These are phyloP conservation scores for Apophysomyces trapeziformis DNA, from an alignment of 371 early-diverging fungal genomes.

Conservation along the genomic window DNA sequence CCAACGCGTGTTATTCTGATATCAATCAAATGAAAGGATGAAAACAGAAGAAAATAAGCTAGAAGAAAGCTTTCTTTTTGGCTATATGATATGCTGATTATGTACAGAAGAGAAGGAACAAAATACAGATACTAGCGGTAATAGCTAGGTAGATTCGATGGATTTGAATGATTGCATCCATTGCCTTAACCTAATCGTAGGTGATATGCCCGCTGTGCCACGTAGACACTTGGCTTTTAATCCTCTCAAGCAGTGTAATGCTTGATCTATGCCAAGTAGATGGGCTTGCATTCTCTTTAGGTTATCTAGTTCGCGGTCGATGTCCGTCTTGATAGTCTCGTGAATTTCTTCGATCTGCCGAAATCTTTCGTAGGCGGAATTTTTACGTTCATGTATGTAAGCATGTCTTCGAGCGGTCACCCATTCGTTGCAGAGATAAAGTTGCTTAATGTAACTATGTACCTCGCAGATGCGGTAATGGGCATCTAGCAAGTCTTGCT, in stretches of 20 bases:
- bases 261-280: not conserved
- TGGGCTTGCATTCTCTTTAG: not conserved
- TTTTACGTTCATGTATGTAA: slow-evolving; percentile 4
- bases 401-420: slow-evolving; percentile 3
- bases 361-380: slow-evolving; percentile 4
- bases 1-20: too few species aligned
- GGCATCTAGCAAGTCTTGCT: not conserved
- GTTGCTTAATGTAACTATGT: slow-evolving; percentile 2
- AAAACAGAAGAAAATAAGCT: too few species aligned
- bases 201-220: not conserved
- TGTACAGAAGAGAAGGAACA: not conserved
- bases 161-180: slow-evolving; percentile 3
- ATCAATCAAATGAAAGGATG: too few species aligned
- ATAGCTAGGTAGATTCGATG: not conserved
- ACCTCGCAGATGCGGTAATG: slow-evolving; percentile 5
- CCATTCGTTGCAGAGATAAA: slow-evolving; percentile 5
- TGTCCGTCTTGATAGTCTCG: not conserved
- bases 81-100: not conserved
- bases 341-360: not conserved
- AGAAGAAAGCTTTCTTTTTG: too few species aligned
- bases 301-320: not conserved
- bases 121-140: not conserved
- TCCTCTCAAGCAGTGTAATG: not conserved
- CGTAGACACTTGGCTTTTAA: not conserved
- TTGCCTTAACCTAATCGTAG: not conserved